Evolutionary conservation across 768 basidiomycete species (phyloP).

Genomic region (Sarcomyxa edulis): DNA sequence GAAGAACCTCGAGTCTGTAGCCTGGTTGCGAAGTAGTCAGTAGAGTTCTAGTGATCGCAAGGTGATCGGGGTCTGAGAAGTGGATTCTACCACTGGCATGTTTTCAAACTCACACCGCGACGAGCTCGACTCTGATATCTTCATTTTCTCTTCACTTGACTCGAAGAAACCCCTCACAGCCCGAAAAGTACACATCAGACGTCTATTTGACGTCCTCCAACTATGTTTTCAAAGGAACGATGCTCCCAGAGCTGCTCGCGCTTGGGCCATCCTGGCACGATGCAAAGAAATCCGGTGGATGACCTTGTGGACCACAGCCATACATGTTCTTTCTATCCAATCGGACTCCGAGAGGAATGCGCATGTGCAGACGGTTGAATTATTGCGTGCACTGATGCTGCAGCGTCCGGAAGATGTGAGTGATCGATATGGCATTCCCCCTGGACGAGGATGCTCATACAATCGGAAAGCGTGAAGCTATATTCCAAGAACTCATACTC

Average conservation of each 20-base stretch:
- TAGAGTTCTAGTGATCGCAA: not conserved
- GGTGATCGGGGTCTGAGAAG: conserved; percentile 1
- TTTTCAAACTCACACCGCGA: no score
- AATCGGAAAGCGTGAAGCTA: conserved; percentile 54
- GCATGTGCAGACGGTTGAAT: conserved; percentile 42
- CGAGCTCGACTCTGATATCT: no score
- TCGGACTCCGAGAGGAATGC: conserved; percentile 21
- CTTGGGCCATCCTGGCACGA: conserved; percentile 69
- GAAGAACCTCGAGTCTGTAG: no score
- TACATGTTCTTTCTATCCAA: conserved; percentile 44
- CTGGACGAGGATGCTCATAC: conserved; percentile 1
- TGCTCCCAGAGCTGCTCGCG: conserved; percentile 53
- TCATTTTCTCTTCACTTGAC: conserved; percentile 59
- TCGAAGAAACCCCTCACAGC: conserved; percentile 44
- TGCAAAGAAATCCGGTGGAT: conserved; percentile 80
- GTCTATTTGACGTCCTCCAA: conserved; percentile 71
- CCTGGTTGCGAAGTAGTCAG: no score
- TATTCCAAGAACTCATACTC: conserved; percentile 73
- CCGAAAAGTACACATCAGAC: conserved; percentile 68
- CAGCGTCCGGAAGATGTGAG: conserved; percentile 63
- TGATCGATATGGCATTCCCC: conserved; percentile 1
- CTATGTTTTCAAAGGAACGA: conserved; percentile 67
- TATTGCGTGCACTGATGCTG: conserved; percentile 67
- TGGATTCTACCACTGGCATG: conserved; percentile 8
- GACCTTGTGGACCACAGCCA: conserved; percentile 63